These are phyloP conservation scores for Cornus florida DNA, from an alignment of 148 eudicot genomes.

Conservation along the genomic window DNA sequence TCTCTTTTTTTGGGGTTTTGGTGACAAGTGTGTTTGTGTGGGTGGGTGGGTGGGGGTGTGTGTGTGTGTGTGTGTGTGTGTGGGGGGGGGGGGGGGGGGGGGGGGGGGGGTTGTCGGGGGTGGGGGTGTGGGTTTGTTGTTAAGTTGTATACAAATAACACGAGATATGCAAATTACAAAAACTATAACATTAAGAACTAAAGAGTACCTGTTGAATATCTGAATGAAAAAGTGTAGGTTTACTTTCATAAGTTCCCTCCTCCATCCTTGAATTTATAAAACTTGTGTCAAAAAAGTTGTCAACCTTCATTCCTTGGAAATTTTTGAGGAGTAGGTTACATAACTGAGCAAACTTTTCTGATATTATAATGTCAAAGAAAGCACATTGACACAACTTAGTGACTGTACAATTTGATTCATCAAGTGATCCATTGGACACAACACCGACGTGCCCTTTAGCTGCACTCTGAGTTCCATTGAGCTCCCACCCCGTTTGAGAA, in stretches of 20 bases:
- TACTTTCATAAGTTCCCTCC: slow-evolving; percentile 67
- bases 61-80: no score
- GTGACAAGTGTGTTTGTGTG: no score
- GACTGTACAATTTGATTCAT: slow-evolving; percentile 32
- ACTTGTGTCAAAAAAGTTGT: slow-evolving; percentile 54
- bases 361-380: slow-evolving; percentile 52
- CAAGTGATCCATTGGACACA: slow-evolving; percentile 39
- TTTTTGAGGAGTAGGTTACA: slow-evolving; percentile 49
- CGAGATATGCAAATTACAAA: background rate
- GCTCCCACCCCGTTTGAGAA: slow-evolving; percentile 18
- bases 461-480: slow-evolving; percentile 28
- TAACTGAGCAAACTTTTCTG: slow-evolving; percentile 67
- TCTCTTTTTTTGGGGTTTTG: background rate
- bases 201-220: slow-evolving; percentile 67
- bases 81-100: no score
- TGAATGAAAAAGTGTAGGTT: slow-evolving; percentile 58
- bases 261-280: slow-evolving; percentile 55
- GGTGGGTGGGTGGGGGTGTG: no score
- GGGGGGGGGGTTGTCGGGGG: no score
- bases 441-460: slow-evolving; percentile 29
- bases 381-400: slow-evolving; percentile 51
- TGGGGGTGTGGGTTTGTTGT: no score
- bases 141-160: background rate
- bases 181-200: background rate
- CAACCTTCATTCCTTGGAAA: slow-evolving; percentile 20